Evolutionary conservation across 257 asterid genomes (phyloP), one percentile per base, ranked within the genome.

Genomic region (Ehretia macrophylla): DNA sequence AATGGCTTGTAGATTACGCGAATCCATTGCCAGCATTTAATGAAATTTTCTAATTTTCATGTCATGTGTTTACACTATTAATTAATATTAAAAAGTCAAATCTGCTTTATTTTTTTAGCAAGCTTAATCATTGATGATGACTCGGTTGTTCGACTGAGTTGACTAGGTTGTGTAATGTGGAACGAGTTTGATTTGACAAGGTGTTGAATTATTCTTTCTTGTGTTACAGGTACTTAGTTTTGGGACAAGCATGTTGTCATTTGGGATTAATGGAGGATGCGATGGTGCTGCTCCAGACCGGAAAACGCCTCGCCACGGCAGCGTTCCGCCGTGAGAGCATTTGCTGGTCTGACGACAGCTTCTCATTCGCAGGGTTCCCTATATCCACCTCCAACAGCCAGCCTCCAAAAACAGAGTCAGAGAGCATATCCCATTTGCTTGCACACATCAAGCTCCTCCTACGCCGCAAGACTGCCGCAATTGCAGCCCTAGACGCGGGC

Each of bases 201-300:
- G 39, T 37, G 10, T 38, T 64, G 40, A 60, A 42, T 38, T 45
- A 45, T 19, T 20, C 12, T 58, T 68, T 19, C 17, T 11, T 32
- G 18, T 57, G 62, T 45, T 27, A 23, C 64, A 88, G 97, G 86
- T 92, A 88, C 68, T 75, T 83, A 50, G 90, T 86, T 4, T 63
- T 92, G 16, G 98, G 98, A 17, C 95, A 88, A 75, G 97, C 98
- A 8, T 92, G 98, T 69, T 88, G 94, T 80, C 97, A 84, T 69
- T 70, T 92, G 37, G 98, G 98, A 0, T 71, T 92, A 32, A 85
- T 92, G 97, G 97, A 92, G 85, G 98, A 88, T 49, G 97, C 97
- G 0, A 77, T 88, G 98, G 90, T 78, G 14, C 87, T 92, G 40
- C 87, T 92, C 42, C 98, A 85, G 73, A 84, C 96, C 21, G 95